These are phyloP conservation scores for Raphanus hybrid DNA, from an alignment of 441 rosid species.

Conservation along the genomic window DNA sequence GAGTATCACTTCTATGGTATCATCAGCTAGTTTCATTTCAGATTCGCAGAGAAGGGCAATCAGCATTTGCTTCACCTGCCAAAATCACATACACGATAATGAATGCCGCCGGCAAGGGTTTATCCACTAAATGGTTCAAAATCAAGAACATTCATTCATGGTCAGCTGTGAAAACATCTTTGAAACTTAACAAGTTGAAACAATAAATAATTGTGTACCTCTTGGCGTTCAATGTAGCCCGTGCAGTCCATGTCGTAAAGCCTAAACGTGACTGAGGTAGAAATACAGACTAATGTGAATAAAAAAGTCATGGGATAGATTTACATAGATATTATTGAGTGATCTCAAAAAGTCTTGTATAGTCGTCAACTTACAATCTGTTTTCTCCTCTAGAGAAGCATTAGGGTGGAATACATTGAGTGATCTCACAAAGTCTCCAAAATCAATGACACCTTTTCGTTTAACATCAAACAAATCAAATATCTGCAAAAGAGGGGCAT, in stretches of 20 bases:
- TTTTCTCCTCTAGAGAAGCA: conserved; percentile 70
- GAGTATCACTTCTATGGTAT: conserved; percentile 87
- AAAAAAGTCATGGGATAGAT: conserved; percentile 9
- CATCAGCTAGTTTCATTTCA: conserved; percentile 92
- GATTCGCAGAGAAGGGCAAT: conserved; percentile 94
- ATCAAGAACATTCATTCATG: background rate
- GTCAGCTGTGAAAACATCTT: background rate
- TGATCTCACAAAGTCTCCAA: conserved; percentile 86
- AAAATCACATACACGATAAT: too few relatives aligned
- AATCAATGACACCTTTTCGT: conserved; percentile 81
- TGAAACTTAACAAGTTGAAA: background rate
- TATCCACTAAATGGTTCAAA: background rate
- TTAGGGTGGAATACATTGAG: conserved; percentile 88
- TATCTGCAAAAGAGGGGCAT: conserved; percentile 52
- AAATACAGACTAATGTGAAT: conserved; percentile 24
- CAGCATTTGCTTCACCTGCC: conserved; percentile 96
- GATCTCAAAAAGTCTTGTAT: background rate
- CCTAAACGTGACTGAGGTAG: conserved; percentile 85
- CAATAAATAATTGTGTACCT: conserved; percentile 48
- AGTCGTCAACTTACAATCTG: conserved; percentile 60
- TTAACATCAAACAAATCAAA: conserved; percentile 86
- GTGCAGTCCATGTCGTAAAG: conserved; percentile 91
- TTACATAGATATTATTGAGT: background rate
- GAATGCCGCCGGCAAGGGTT: conserved; percentile 28
- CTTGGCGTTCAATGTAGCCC: conserved; percentile 94